These are phyloP conservation scores for Suillus subaureus DNA, from an alignment of 768 basidiomycete genomes.

Conservation along the genomic window DNA sequence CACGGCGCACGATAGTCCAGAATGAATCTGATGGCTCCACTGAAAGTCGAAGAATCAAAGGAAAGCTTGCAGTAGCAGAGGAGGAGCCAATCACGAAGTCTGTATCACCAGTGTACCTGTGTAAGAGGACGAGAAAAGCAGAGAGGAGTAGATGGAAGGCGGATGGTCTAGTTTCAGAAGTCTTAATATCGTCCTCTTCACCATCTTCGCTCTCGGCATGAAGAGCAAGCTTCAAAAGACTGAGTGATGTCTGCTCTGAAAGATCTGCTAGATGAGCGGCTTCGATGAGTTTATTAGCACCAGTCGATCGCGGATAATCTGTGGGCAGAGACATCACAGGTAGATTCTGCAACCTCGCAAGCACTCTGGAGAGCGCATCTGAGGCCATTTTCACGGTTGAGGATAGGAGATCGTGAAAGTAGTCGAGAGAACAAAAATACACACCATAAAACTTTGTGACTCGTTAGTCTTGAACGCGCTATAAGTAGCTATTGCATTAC, in stretches of 20 bases:
- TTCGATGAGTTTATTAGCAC: constrained; percentile 78
- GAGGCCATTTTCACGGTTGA: constrained; percentile 26
- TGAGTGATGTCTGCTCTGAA: constrained; percentile 71
- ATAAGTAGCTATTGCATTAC: background rate
- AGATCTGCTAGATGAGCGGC: constrained; percentile 75
- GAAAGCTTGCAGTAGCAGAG: constrained; percentile 70
- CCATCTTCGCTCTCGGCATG: constrained; percentile 59
- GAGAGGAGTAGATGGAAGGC: constrained; percentile 91
- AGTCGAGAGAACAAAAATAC: background rate
- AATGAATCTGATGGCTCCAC: constrained; percentile 87
- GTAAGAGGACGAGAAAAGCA: constrained; percentile 89
- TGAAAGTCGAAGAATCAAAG: constrained; percentile 81
- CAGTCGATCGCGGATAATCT: constrained; percentile 88
- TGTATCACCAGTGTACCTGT: constrained; percentile 94
- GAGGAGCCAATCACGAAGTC: constrained; percentile 92
- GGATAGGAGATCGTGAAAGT: background rate
- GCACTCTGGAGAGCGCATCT: constrained; percentile 50
- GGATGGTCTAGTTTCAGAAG: constrained; percentile 55
- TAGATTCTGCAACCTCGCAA: constrained; percentile 71
- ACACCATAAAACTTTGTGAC: background rate
- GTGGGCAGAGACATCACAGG: constrained; percentile 93
- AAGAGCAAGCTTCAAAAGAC: constrained; percentile 80
- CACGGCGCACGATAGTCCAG: constrained; percentile 83
- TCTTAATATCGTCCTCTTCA: constrained; percentile 50
- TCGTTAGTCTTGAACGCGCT: background rate